A percentile compares a stretch with the other conserved stretches of the same genome.
phyloP scores from a whole-genome alignment of 2,329 filamentous ascomycete genomes.

The Ophioceras dolichostomum region DNA sequence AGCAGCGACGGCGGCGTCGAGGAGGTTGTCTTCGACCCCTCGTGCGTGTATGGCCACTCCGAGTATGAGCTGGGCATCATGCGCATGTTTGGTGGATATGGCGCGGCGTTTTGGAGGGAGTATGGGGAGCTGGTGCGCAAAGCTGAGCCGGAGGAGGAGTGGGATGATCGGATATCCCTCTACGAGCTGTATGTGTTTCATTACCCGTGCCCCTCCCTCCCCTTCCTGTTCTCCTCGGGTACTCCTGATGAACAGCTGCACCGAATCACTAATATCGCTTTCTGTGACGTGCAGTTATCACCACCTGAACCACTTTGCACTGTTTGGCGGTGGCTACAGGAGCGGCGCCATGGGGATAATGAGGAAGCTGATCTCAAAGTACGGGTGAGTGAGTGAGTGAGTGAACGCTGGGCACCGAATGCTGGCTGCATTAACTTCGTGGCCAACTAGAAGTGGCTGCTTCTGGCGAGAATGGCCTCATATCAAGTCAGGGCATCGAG shows the following conservation, averaged over 20 bases:
- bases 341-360: constrained; percentile 70
- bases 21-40: constrained; percentile 74
- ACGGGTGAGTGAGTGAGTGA: no score
- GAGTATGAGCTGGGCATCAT: constrained; percentile 93
- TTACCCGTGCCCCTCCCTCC: background rate
- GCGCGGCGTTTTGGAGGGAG: constrained; percentile 56
- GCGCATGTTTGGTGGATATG: constrained; percentile 92
- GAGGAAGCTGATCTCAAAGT: constrained; percentile 60
- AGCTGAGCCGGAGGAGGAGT: constrained; percentile 70
- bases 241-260: no score
- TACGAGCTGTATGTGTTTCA: constrained; percentile 62
- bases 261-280: constrained; percentile 10
- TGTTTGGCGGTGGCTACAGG: constrained; percentile 74
- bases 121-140: constrained; percentile 67
- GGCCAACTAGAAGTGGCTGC: no score
- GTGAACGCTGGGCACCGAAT: no score
- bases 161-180: constrained; percentile 66
- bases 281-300: constrained; percentile 57
- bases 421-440: no score
- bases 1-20: constrained; percentile 48
- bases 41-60: constrained; percentile 69
- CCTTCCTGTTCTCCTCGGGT: background rate
- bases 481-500: no score
- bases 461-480: no score
- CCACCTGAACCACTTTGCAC: constrained; percentile 75